phyloP scores from a whole-genome alignment of 139 green algal genomes.

The Eudorina sp. region DNA sequence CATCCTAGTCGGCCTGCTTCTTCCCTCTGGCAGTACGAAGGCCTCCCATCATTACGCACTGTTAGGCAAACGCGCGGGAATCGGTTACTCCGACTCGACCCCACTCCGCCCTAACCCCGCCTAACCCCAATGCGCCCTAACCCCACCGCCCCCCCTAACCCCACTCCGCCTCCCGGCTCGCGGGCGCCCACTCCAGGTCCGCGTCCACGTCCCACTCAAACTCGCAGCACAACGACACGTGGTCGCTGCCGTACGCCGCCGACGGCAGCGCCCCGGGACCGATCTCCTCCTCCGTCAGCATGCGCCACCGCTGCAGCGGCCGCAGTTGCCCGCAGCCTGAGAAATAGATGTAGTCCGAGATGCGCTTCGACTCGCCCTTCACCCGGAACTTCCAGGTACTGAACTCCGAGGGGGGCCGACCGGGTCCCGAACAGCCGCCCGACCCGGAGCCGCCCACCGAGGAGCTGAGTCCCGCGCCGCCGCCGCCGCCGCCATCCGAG shows the following conservation, averaged over 20 bases:
- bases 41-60: no score
- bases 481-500: slow-evolving; percentile 5
- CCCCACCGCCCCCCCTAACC: background rate
- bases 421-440: no score
- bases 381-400: slow-evolving; percentile 71
- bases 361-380: slow-evolving; percentile 60
- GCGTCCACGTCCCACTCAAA: slow-evolving; percentile 61
- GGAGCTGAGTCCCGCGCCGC: background rate
- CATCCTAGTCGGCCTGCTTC: no score
- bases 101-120: no score
- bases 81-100: no score
- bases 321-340: slow-evolving; percentile 40
- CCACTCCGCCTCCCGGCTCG: background rate
- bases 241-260: slow-evolving; percentile 63
- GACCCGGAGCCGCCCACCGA: background rate
- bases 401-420: no score
- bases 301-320: slow-evolving; percentile 61
- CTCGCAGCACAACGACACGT: slow-evolving; percentile 61
- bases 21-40: no score
- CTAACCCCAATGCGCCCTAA: no score
- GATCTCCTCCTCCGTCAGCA: slow-evolving; percentile 66
- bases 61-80: no score
- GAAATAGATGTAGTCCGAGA: slow-evolving; percentile 78
- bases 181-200: slow-evolving; percentile 26
- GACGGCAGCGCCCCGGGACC: slow-evolving; percentile 61